A percentile compares a stretch with the other conserved stretches of the same genome.
Evolutionary conservation across 257 asterid species (phyloP).

Genomic region (Vinca minor): DNA sequence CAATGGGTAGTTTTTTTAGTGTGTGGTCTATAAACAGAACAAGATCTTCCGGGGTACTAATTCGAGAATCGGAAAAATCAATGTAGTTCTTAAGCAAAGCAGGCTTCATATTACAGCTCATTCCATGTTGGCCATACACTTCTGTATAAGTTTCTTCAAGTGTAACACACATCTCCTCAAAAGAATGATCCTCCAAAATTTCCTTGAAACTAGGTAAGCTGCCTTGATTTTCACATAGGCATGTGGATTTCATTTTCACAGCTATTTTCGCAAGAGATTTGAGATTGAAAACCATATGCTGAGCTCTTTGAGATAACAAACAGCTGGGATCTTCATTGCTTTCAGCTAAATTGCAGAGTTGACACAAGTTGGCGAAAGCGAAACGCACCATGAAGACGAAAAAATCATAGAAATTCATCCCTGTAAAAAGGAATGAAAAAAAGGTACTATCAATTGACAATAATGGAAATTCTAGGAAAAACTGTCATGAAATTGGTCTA

Average conservation of each 20-base stretch:
- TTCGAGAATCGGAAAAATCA: slow-evolving; percentile 19
- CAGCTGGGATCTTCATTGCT: slow-evolving; percentile 9
- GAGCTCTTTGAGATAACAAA: slow-evolving; percentile 32
- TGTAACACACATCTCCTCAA: slow-evolving; percentile 41
- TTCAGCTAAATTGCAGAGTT: slow-evolving; percentile 35
- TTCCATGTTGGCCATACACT: slow-evolving; percentile 22
- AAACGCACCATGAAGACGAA: slow-evolving; percentile 68
- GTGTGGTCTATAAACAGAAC: slow-evolving; percentile 41
- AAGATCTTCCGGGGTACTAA: slow-evolving; percentile 49
- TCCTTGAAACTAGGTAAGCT: slow-evolving; percentile 19
- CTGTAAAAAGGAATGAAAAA: no score
- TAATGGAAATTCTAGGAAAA: no score
- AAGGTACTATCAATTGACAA: no score
- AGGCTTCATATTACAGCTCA: slow-evolving; percentile 6
- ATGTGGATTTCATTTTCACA: slow-evolving; percentile 45
- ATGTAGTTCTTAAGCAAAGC: slow-evolving; percentile 7
- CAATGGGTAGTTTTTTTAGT: slow-evolving; percentile 21
- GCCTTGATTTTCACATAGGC: slow-evolving; percentile 26
- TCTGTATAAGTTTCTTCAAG: slow-evolving; percentile 41
- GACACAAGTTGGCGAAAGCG: slow-evolving; percentile 59
- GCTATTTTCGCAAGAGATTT: slow-evolving; percentile 34
- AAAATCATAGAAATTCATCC: slow-evolving; percentile 61
- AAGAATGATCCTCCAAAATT: slow-evolving; percentile 38
- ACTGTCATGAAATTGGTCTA: no score
- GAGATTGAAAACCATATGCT: slow-evolving; percentile 47